Evolutionary conservation across 225 moss, liverwort and hornwort genomes (phyloP).

Genomic region (Straminergon stramineum): DNA sequence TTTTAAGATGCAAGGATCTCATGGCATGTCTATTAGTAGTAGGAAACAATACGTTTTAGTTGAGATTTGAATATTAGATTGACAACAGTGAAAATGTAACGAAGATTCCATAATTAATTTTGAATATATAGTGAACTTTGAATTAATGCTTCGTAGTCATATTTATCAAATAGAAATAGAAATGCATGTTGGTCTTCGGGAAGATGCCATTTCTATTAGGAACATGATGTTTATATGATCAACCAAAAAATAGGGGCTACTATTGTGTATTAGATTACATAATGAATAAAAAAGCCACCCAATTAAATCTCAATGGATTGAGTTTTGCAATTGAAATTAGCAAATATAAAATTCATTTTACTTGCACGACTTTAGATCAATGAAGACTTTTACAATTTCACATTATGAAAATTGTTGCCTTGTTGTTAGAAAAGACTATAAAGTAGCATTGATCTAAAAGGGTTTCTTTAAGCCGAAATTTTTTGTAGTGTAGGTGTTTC

Average conservation of each 20-base stretch:
- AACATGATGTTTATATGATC: background rate
- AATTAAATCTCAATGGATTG: background rate
- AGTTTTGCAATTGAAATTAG: background rate
- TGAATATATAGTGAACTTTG: background rate
- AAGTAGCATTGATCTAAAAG: too few species aligned
- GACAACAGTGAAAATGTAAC: fast-evolving
- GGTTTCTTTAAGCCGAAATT: too few species aligned
- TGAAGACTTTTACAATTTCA: background rate
- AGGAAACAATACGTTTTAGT: background rate
- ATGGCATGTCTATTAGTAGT: fast-evolving
- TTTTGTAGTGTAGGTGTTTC: too few species aligned
- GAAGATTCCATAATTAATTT: background rate
- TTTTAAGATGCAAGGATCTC: background rate
- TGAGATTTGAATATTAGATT: background rate
- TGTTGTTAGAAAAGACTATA: too few species aligned
- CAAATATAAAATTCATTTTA: too few species aligned
- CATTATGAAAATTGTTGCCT: too few species aligned
- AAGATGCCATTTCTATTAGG: background rate
- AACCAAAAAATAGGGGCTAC: background rate
- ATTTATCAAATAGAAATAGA: background rate
- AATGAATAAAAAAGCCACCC: background rate
- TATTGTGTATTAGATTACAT: background rate
- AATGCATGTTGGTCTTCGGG: too few species aligned
- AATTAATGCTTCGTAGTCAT: background rate
- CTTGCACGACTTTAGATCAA: fast-evolving